Evolutionary conservation across 192 early-diverging fungal genomes (phyloP), one percentile per base, ranked within the genome.

Genomic region (Chytriomyces hyalinus): DNA sequence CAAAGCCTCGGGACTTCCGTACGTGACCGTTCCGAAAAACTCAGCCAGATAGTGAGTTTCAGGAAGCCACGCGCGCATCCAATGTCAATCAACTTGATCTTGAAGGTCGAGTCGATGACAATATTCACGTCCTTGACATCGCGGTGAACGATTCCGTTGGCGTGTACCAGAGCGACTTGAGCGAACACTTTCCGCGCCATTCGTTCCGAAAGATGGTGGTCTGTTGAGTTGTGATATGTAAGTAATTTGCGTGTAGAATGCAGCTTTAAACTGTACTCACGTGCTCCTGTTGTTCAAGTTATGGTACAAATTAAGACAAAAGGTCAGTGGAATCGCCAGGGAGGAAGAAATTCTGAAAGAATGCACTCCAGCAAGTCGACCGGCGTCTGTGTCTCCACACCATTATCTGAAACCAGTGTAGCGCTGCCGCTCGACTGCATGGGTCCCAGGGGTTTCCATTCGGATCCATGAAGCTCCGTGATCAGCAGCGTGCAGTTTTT

Each of bases 331-430:
- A n/a, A 57, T 13, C 2, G 15, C 13, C 3, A 36, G 36, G 36
- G 36, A 36, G 36, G 36, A 36, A 36, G 36, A n/a, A 57, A n/a
- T 57, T 57, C 53, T 20, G 20, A 45, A n/a, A 17, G 6, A 73
- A 87, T 87, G 67, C 86, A 87, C 78, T 87, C 86, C 77, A 87
- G 87, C 65, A 87, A 70, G 59, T 87, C 85, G 59, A 83, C 85
- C 6, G 80, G 73, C 2, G 85, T 85, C 49, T 81, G 61, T 6
- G 76, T 71, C 24, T 60, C 46, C 45, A 87, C 84, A 15, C 22
- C 48, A 46, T 80, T 80, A 53, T 86, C 83, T 51, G 81, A 57
- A 17, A 82, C 84, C 9, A 79, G 46, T 6, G 63, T 76, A 3
- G 82, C 8, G 26, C 49, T 2, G 48, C n/a, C n/a, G 47, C 20